Conservation (phyloP, 345 rosid genomes). For the Euphorbia pulcherrima region DNA sequence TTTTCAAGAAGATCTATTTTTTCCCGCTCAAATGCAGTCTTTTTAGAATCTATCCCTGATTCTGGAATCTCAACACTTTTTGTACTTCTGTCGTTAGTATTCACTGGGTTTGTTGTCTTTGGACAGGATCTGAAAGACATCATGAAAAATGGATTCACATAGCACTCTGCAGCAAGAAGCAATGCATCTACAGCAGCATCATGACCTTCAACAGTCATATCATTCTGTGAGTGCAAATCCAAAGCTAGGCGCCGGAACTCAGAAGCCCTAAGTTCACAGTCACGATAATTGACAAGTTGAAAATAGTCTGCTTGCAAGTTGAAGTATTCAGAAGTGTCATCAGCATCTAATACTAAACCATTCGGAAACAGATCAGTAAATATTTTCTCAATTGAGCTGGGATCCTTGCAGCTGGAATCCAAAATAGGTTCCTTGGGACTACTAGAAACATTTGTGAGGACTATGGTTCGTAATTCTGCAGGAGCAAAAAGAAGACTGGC, state of each 20-base stretch:
- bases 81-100: constrained; percentile 17
- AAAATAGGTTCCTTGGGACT: constrained; percentile 25
- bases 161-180: constrained; percentile 85
- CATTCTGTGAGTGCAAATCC: constrained; percentile 53
- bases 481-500: constrained; percentile 57
- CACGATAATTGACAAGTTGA: constrained; percentile 56
- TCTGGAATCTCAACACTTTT: constrained; percentile 30
- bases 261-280: constrained; percentile 73
- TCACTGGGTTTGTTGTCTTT: constrained; percentile 21
- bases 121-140: constrained; percentile 40
- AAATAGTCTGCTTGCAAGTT: constrained; percentile 63
- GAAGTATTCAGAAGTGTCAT: constrained; percentile 47
- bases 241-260: constrained; percentile 70
- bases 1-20: constrained; percentile 53
- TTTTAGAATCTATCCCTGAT: constrained; percentile 29
- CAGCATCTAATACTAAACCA: constrained; percentile 51
- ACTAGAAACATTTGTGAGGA: constrained; percentile 37
- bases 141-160: constrained; percentile 74
- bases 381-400: constrained; percentile 28
- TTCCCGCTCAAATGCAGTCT: constrained; percentile 34
- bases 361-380: constrained; percentile 28
- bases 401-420: constrained; percentile 32
- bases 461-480: constrained; percentile 45
- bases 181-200: constrained; percentile 81
- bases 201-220: constrained; percentile 58